phyloP scores from a whole-genome alignment of 768 basidiomycete genomes.

The Termitomyces eurrhizus region DNA sequence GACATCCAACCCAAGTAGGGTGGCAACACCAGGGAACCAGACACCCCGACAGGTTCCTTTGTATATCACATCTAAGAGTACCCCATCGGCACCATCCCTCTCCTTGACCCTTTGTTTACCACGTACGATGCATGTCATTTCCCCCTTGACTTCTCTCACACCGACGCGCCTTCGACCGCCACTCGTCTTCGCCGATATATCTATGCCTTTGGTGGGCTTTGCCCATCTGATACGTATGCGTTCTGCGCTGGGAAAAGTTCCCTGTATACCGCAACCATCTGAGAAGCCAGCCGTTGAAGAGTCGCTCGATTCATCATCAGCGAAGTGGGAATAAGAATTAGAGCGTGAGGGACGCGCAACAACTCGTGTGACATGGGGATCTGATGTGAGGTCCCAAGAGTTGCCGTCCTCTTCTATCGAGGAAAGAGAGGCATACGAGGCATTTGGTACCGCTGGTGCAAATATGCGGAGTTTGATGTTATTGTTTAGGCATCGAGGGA shows the following conservation, averaged over 20 bases:
- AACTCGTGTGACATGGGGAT: slow-evolving; percentile 67
- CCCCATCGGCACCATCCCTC: slow-evolving; percentile 42
- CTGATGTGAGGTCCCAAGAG: slow-evolving; percentile 73
- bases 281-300: slow-evolving; percentile 52
- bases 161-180: slow-evolving; percentile 68
- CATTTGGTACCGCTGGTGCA: slow-evolving; percentile 48
- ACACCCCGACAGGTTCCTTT: slow-evolving; percentile 71
- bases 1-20: slow-evolving; percentile 74
- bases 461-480: slow-evolving; percentile 72
- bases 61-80: slow-evolving; percentile 65
- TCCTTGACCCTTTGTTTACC: slow-evolving; percentile 40
- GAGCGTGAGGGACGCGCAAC: slow-evolving; percentile 46
- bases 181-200: slow-evolving; percentile 34
- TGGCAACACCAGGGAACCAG: slow-evolving; percentile 84
- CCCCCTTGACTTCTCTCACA: slow-evolving; percentile 62
- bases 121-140: slow-evolving; percentile 58
- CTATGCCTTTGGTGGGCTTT: slow-evolving; percentile 47
- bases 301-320: slow-evolving; percentile 81
- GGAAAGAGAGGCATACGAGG: slow-evolving; percentile 71
- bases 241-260: slow-evolving; percentile 76
- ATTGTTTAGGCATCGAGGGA: slow-evolving; percentile 76
- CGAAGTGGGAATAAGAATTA: slow-evolving; percentile 65
- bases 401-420: slow-evolving; percentile 68
- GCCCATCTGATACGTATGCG: slow-evolving; percentile 79
- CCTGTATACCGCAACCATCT: slow-evolving; percentile 67